A percentile compares a stretch with the other conserved stretches of the same genome.
These are phyloP conservation scores for Plantago major DNA, from an alignment of 257 asterid genomes.

Conservation along the genomic window DNA sequence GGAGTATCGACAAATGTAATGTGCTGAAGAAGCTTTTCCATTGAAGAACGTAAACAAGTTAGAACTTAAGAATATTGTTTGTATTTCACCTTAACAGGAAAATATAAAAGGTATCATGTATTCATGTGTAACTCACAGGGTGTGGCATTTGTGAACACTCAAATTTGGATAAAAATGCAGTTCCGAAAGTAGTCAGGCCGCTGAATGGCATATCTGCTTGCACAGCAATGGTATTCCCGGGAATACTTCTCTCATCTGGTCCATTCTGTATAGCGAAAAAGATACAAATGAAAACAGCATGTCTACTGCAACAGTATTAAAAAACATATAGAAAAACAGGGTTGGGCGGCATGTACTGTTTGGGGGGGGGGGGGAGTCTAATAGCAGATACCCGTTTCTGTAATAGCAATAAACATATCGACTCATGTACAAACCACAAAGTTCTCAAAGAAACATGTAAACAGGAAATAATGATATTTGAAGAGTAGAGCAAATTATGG, in stretches of 20 bases:
- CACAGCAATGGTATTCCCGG: constrained; percentile 93
- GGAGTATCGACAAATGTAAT: constrained; percentile 55
- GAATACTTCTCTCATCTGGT: constrained; percentile 91
- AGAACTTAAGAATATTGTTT: constrained; percentile 7
- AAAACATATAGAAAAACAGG: not conserved
- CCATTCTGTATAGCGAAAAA: constrained; percentile 56
- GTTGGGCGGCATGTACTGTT: no score
- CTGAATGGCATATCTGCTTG: constrained; percentile 97
- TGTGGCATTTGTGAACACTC: constrained; percentile 99
- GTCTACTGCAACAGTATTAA: not conserved
- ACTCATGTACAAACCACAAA: no score
- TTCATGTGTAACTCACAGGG: constrained; percentile 69
- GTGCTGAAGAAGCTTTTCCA: constrained; percentile 40
- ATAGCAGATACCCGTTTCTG: no score
- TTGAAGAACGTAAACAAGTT: constrained; percentile 12
- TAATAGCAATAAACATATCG: no score
- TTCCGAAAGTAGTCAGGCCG: constrained; percentile 86
- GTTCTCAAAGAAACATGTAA: no score
- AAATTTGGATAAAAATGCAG: constrained; percentile 84
- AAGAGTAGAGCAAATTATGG: no score
- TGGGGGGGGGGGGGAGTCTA: no score
- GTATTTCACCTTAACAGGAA: not conserved
- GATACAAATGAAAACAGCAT: constrained; percentile 14
- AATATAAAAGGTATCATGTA: constrained; percentile 5
- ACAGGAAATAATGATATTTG: no score